These are phyloP conservation scores for Arthrobotrys entomopaga DNA, from an alignment of 2,329 filamentous ascomycete genomes.

Conservation along the genomic window DNA sequence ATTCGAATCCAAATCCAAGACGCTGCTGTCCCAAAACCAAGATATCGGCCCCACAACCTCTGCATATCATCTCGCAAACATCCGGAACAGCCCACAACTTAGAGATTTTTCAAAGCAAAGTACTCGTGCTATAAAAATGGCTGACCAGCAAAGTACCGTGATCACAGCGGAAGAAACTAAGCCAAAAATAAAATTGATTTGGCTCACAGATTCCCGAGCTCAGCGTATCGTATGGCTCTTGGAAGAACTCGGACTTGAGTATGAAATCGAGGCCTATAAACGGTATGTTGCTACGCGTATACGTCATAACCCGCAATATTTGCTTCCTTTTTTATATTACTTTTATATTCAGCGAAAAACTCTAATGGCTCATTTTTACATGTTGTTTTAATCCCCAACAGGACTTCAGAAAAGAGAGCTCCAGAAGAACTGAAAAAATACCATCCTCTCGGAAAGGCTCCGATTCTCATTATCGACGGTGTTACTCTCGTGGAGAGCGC, in stretches of 20 bases:
- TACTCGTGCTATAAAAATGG: slow-evolving; percentile 16
- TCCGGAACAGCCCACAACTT: neutral
- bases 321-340: too few species aligned
- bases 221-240: slow-evolving; percentile 87
- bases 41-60: neutral
- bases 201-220: slow-evolving; percentile 84
- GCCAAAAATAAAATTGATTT: slow-evolving; percentile 62
- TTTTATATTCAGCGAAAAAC: too few species aligned
- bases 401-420: slow-evolving; percentile 71
- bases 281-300: slow-evolving; percentile 64
- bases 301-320: neutral
- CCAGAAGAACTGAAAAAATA: slow-evolving; percentile 79
- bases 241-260: slow-evolving; percentile 81
- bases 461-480: slow-evolving; percentile 74
- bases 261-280: slow-evolving; percentile 82
- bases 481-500: slow-evolving; percentile 82
- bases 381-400: neutral
- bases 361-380: too few species aligned
- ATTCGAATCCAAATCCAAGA: neutral
- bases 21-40: neutral
- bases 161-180: neutral
- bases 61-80: neutral
- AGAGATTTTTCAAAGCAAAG: neutral
- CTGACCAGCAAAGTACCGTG: slow-evolving; percentile 9
- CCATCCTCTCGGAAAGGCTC: slow-evolving; percentile 88